Evolutionary conservation across 2,329 filamentous ascomycete species (phyloP).

Genomic region (Arthroderma sp.): DNA sequence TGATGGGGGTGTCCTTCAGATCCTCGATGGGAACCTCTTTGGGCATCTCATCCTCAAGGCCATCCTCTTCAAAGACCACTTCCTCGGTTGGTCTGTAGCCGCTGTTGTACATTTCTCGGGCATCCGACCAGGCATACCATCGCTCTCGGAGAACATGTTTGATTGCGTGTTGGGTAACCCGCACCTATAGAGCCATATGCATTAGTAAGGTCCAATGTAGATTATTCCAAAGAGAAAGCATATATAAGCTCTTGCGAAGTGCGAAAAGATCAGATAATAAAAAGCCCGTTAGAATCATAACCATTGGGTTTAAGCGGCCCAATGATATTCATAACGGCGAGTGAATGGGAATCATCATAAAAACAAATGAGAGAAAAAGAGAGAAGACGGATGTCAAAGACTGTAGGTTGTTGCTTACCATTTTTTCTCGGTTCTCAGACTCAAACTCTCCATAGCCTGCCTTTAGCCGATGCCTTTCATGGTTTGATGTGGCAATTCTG

Average conservation of each 20-base stretch:
- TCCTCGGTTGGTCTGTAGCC: constrained; percentile 25
- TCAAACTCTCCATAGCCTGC: constrained; percentile 64
- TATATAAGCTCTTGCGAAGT: constrained; percentile 2
- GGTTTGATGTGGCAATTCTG: constrained; percentile 62
- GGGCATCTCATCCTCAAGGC: neutral
- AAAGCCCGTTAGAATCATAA: constrained; percentile 11
- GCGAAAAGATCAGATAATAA: constrained; percentile 3
- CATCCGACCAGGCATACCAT: constrained; percentile 62
- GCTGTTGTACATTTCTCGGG: constrained; percentile 22
- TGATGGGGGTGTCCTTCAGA: neutral
- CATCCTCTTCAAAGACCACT: constrained; percentile 7
- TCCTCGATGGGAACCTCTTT: constrained; percentile 4
- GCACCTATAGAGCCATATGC: constrained; percentile 44
- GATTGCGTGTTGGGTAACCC: constrained; percentile 65
- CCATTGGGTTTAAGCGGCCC: constrained; percentile 17
- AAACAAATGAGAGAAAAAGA: neutral
- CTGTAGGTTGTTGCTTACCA: constrained; percentile 40
- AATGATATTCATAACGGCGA: constrained; percentile 20
- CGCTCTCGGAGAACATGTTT: constrained; percentile 77
- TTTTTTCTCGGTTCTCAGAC: constrained; percentile 46
- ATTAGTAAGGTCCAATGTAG: neutral
- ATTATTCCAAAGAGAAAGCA: constrained; percentile 1
- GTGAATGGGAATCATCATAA: constrained; percentile 18
- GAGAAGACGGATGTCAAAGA: neutral
- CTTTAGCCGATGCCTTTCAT: constrained; percentile 54